phyloP scores from a whole-genome alignment of 163 green algal species.

The Chlorella variabilis region DNA sequence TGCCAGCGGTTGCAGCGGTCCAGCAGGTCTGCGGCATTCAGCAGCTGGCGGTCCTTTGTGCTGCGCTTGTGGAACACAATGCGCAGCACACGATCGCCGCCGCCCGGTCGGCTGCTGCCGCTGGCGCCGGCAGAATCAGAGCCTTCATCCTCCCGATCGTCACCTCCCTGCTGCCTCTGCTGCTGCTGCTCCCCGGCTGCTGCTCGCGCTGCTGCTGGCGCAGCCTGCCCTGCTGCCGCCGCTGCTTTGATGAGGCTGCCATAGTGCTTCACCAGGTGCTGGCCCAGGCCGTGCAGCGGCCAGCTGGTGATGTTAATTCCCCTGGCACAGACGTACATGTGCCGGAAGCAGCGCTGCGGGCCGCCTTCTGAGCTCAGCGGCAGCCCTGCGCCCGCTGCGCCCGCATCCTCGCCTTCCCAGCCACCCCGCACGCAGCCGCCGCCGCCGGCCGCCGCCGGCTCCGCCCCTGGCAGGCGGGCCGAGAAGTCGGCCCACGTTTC shows the following conservation, averaged over 20 bases:
- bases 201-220: neutral
- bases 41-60: slow-evolving; percentile 15
- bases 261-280: slow-evolving; percentile 7
- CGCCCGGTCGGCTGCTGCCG: neutral
- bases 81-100: slow-evolving; percentile 11
- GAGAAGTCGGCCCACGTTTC: slow-evolving; percentile 33
- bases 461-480: neutral
- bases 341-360: slow-evolving; percentile 19
- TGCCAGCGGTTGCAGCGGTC: slow-evolving; percentile 4
- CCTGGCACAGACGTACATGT: neutral
- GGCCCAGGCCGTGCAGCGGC: slow-evolving; percentile 18
- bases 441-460: neutral
- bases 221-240: neutral
- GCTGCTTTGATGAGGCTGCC: neutral
- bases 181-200: neutral
- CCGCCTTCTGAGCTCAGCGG: slow-evolving; percentile 15
- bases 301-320: neutral
- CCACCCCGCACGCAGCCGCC: neutral
- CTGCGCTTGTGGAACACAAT: slow-evolving; percentile 10
- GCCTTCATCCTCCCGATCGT: too few relatives aligned
- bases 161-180: neutral
- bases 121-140: neutral
- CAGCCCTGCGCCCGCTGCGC: neutral
- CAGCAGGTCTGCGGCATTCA: neutral
- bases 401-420: neutral